Evolutionary conservation across 345 rosid genomes (phyloP), one percentile per base, ranked within the genome.

Genomic region (Eucalyptus pauciflora): DNA sequence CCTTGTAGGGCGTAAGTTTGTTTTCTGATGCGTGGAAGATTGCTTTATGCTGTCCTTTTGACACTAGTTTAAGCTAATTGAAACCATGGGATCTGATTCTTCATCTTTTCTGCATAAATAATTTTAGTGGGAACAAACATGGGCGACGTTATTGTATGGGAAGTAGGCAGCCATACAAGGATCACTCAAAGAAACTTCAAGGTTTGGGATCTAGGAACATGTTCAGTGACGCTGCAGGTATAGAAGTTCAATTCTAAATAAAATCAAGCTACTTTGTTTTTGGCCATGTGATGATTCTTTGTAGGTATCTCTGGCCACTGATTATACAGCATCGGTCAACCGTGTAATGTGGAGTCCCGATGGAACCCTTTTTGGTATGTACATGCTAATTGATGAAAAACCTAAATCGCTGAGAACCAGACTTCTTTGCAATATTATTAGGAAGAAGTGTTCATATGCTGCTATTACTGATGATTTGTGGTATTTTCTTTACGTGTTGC

Each of bases 81-180:
- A 50, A 86, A 41, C 3, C 20, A 16, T 86, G 33, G n/a, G n/a
- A 25, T 86, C 45, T 86, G 18, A 86, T n/a, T 86, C 46, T 9
- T 50, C 25, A 50, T 18, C 16, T 27, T n/a, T 86, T 18, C 45
- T 86, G 29, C 45, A 3, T 43, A n/a, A 29, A 60, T 46, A 33
- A 43, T 92, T 91, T 90, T 92, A 96, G 99, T 94, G 91, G 99
- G 97, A 90, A 97, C 97, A 89, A 92, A 90, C 90, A 92, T 92
- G 91, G 98, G 97, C 85, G 96, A 94, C 87, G 91, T 97, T 88
- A 90, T 91, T 67, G 87, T 96, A 88, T 97, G 97, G 97, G 98
- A 97, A 88, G 89, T 94, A 92, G 95, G 95, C 60, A 94, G 93
- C 92, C 93, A 92, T 87, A 94, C 94, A 87, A 94, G 91, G 93